Percentiles rank a stretch among this genome's conserved stretches.
These are phyloP conservation scores for Eimeria maxima DNA, from an alignment of 169 alveolate genomes.

Conservation along the genomic window DNA sequence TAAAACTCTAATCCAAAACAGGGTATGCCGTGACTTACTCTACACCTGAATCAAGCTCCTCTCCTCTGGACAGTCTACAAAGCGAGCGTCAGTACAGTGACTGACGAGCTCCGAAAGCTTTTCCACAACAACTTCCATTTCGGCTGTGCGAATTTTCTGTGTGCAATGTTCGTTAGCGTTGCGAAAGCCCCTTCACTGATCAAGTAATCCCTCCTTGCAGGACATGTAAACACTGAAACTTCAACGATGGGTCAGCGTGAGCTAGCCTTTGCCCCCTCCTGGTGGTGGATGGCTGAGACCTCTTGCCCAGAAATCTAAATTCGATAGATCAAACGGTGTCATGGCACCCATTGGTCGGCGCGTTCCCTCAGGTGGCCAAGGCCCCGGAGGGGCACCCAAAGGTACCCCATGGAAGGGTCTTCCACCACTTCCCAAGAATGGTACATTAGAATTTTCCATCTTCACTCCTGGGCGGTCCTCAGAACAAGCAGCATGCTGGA, in stretches of 20 bases:
- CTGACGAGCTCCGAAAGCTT: background rate
- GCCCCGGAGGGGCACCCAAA: background rate
- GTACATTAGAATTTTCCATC: background rate
- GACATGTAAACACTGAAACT: background rate
- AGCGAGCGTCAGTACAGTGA: background rate
- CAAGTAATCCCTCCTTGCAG: background rate
- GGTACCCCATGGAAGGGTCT: conserved; percentile 16
- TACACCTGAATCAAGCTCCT: background rate
- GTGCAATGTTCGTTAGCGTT: background rate
- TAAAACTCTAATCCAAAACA: background rate
- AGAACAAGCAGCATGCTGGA: background rate
- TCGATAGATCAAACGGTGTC: background rate
- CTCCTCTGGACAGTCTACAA: background rate
- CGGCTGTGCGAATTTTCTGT: background rate
- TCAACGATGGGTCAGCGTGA: background rate
- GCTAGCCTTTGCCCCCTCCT: background rate
- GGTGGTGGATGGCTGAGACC: background rate
- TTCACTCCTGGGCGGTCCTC: background rate
- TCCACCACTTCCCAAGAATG: background rate
- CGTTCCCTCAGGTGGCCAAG: conserved; percentile 18
- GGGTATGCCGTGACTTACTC: background rate
- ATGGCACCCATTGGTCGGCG: background rate
- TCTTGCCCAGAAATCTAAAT: background rate
- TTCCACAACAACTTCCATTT: background rate
- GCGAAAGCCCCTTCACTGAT: background rate